A percentile compares a stretch with the other conserved stretches of the same genome.
These are phyloP conservation scores for Sedum album DNA, from an alignment of 164 flowering plant species.

Conservation along the genomic window DNA sequence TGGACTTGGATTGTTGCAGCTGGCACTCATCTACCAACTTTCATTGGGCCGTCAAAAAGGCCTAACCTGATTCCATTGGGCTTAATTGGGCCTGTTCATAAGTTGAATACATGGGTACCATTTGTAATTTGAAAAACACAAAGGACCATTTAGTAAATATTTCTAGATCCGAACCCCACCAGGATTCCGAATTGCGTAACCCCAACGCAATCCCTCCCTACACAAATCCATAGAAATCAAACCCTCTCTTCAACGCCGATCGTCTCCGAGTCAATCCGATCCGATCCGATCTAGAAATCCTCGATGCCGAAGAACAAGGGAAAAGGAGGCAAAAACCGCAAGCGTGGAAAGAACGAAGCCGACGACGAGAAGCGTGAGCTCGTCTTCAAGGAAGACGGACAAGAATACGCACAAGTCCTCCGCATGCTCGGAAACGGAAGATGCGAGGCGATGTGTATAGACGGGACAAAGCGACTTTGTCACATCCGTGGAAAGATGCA, in stretches of 20 bases:
- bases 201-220: neutral
- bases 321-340: constrained; percentile 70
- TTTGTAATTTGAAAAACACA: neutral
- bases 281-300: constrained; percentile 9
- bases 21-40: too few species aligned
- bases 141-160: neutral
- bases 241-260: neutral
- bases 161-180: neutral
- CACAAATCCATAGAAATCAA: neutral
- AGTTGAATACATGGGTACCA: neutral
- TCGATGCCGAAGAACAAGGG: constrained; percentile 79
- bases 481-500: constrained; percentile 69
- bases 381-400: constrained; percentile 66
- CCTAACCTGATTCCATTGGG: too few species aligned
- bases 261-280: neutral
- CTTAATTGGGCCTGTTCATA: too few species aligned
- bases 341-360: constrained; percentile 74
- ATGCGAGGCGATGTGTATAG: constrained; percentile 57
- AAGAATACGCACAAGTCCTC: constrained; percentile 60
- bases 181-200: neutral
- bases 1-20: too few species aligned
- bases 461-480: constrained; percentile 47
- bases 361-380: constrained; percentile 69
- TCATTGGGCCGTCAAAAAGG: too few species aligned
- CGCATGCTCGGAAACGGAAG: constrained; percentile 66